Conservation (phyloP, 2,329 filamentous ascomycete species). For the Trichoderma cornu-damae region DNA sequence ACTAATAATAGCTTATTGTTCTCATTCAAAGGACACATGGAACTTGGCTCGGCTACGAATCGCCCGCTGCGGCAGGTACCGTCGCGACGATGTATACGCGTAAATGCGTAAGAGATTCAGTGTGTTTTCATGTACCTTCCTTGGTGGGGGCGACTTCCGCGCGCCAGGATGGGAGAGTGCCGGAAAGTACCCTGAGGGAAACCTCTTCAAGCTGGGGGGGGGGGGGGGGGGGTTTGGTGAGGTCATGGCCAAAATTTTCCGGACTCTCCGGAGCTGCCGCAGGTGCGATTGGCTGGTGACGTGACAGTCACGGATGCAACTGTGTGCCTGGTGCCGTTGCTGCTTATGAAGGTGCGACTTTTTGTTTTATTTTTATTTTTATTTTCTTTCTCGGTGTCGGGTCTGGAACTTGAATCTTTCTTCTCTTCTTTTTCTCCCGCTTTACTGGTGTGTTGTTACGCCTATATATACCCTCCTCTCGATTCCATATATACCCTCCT, state of each 20-base stretch:
- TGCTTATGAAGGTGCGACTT: constrained; percentile 5
- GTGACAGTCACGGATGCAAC: neutral
- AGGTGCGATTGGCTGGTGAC: constrained; percentile 5
- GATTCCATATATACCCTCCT: neutral
- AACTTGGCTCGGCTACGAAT: neutral
- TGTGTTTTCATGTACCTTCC: neutral
- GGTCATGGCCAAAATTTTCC: neutral
- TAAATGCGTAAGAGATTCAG: neutral
- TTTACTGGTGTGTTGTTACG: neutral
- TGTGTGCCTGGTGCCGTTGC: neutral
- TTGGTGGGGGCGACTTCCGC: neutral
- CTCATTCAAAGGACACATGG: too few relatives aligned
- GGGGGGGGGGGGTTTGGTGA: too few relatives aligned
- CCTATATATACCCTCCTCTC: neutral
- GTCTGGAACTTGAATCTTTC: neutral
- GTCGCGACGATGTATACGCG: neutral
- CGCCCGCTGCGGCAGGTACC: neutral
- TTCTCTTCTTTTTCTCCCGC: neutral
- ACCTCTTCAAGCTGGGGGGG: neutral
- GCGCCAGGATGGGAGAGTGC: neutral
- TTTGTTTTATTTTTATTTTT: neutral
- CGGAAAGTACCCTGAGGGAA: neutral
- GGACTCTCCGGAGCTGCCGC: constrained; percentile 10
- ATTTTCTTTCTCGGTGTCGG: neutral
- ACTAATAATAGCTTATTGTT: too few relatives aligned